Conservation (phyloP, 805 yeast genomes). For the Candida peoriensis region DNA sequence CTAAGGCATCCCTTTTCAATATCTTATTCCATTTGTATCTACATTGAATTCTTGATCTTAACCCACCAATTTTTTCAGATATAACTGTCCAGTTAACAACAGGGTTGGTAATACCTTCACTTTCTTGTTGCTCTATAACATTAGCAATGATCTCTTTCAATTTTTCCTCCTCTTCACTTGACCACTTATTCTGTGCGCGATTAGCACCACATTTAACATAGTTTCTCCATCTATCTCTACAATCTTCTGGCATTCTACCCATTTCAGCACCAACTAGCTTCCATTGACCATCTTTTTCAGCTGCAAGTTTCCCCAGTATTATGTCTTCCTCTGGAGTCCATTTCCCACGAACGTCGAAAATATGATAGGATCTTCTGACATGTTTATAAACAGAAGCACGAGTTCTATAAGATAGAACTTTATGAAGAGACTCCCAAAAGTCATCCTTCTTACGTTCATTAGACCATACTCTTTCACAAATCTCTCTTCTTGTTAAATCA, state of each 20-base stretch:
- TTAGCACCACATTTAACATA: conserved; percentile 86
- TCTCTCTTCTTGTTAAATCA: conserved; percentile 56
- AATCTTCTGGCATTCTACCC: conserved; percentile 97
- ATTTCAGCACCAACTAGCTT: conserved; percentile 71
- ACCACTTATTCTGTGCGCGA: conserved; percentile 78
- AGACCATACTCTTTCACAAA: conserved; percentile 85
- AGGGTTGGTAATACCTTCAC: conserved; percentile 23
- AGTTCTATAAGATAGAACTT: conserved; percentile 78
- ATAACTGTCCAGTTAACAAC: conserved; percentile 88
- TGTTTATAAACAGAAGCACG: conserved; percentile 91
- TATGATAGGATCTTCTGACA: conserved; percentile 83
- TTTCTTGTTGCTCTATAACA: conserved; percentile 36
- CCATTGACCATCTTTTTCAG: conserved; percentile 80
- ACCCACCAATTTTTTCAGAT: conserved; percentile 84
- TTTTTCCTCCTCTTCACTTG: conserved; percentile 59
- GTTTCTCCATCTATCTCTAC: conserved; percentile 95
- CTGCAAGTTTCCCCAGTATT: conserved; percentile 55
- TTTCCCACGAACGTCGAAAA: conserved; percentile 81
- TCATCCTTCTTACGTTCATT: conserved; percentile 79
- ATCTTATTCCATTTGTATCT: conserved; percentile 93
- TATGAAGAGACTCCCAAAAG: conserved; percentile 82
- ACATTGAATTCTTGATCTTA: conserved; percentile 88
- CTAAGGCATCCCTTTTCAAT: conserved; percentile 50
- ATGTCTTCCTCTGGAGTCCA: conserved; percentile 86
- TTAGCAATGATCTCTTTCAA: conserved; percentile 51